These are phyloP conservation scores for Pestalotiopsis sp. DNA, from an alignment of 2,329 filamentous ascomycete genomes.

Conservation along the genomic window DNA sequence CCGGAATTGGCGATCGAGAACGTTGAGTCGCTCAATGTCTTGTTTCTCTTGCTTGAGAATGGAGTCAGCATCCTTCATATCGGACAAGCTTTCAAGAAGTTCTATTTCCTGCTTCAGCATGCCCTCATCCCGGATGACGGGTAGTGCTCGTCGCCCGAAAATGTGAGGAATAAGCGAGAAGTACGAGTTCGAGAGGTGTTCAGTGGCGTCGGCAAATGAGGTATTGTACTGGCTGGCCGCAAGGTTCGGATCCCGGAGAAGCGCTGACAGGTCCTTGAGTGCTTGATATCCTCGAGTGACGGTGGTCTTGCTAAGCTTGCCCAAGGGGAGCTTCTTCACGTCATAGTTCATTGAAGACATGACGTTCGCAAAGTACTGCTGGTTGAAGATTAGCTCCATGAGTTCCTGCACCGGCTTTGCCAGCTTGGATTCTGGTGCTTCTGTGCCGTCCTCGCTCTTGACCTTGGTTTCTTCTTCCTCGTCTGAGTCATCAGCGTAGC, in stretches of 20 bases:
- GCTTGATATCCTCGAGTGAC: conserved; percentile 75
- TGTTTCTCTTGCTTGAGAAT: conserved; percentile 71
- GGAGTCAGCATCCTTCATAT: conserved; percentile 81
- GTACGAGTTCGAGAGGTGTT: conserved; percentile 74
- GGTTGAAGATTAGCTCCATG: conserved; percentile 84
- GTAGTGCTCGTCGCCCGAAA: conserved; percentile 72
- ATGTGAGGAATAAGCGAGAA: conserved; percentile 80
- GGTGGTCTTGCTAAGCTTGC: conserved; percentile 80
- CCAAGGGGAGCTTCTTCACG: conserved; percentile 76
- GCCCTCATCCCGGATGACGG: conserved; percentile 59
- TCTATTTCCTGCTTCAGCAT: conserved; percentile 77
- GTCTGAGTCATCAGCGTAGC: conserved; percentile 68
- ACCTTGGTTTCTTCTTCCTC: conserved; percentile 28
- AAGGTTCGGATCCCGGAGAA: conserved; percentile 58
- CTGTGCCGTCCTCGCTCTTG: conserved; percentile 24
- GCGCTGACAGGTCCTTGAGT: conserved; percentile 72
- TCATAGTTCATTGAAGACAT: conserved; percentile 74
- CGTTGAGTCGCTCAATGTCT: conserved; percentile 57
- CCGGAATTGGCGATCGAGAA: conserved; percentile 73
- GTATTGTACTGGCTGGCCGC: conserved; percentile 47
- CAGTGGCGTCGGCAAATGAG: conserved; percentile 45
- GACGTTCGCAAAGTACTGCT: conserved; percentile 67
- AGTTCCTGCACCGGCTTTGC: conserved; percentile 61
- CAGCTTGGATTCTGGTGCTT: conserved; percentile 29
- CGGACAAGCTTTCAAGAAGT: conserved; percentile 77